Percentiles rank a stretch among this genome's conserved stretches.
These are phyloP conservation scores for Nymphaea colorata DNA, from an alignment of 164 flowering plant genomes.

Conservation along the genomic window DNA sequence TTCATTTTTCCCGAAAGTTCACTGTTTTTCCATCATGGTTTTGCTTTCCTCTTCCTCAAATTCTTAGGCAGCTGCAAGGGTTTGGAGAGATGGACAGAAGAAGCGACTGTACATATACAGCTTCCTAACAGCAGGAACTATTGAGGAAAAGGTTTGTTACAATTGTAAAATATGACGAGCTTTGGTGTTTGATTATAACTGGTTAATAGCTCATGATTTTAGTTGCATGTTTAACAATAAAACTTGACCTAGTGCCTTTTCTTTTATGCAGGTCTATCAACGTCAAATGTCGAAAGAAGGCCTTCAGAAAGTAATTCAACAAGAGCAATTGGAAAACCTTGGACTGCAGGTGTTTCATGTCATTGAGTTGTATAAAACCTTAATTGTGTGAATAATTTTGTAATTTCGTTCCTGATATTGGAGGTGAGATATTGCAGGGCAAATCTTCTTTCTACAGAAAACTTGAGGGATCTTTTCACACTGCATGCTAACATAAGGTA, in stretches of 20 bases:
- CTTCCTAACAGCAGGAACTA: constrained; percentile 91
- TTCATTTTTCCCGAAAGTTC: not conserved
- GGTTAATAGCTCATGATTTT: not conserved
- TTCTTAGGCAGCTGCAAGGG: constrained; percentile 93
- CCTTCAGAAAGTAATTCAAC: constrained; percentile 95
- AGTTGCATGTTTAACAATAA: no score
- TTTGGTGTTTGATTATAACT: no score
- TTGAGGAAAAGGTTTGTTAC: constrained; percentile 84
- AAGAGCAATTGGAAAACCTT: constrained; percentile 46
- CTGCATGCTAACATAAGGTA: constrained; percentile 69
- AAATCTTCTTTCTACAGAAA: constrained; percentile 72
- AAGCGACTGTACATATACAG: constrained; percentile 96
- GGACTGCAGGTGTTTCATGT: constrained; percentile 27
- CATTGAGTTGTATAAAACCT: not conserved
- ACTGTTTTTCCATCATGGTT: not conserved
- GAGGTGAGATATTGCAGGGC: constrained; percentile 41
- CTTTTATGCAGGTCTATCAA: constrained; percentile 71
- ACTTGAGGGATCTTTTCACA: constrained; percentile 82
- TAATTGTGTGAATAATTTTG: not conserved
- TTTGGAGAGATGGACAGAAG: constrained; percentile 99
- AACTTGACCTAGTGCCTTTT: not conserved
- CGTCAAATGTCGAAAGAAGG: constrained; percentile 99
- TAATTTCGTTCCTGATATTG: not conserved
- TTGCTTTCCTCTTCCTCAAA: constrained; percentile 3
- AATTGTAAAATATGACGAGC: no score